Conservation (phyloP, 139 green algal genomes). For the Chloropicon primus region DNA sequence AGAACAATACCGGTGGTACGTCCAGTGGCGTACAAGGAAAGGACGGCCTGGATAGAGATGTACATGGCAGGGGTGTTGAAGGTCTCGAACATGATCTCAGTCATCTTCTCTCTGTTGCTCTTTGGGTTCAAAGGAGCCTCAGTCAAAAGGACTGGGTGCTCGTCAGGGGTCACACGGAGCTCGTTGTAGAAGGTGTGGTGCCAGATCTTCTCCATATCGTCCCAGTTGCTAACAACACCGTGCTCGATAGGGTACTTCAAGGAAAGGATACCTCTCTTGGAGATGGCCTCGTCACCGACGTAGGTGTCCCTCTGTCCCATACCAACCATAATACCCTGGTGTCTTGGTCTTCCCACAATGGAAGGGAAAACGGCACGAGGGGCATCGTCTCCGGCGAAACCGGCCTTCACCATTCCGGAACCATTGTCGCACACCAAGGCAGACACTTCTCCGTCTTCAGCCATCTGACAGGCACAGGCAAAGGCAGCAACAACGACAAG, state of each 20-base stretch:
- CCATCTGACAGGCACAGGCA: no score
- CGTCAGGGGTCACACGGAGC: slow-evolving; percentile 94
- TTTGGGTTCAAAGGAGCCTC: slow-evolving; percentile 97
- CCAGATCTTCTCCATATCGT: slow-evolving; percentile 99
- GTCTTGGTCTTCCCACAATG: slow-evolving; percentile 88
- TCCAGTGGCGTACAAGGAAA: slow-evolving; percentile 93
- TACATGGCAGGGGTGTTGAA: slow-evolving; percentile 97
- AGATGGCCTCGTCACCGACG: slow-evolving; percentile 94
- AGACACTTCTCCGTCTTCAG: slow-evolving; percentile 76
- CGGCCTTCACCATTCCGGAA: slow-evolving; percentile 30
- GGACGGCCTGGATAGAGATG: slow-evolving; percentile 90
- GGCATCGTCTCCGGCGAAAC: slow-evolving; percentile 71
- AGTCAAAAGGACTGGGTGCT: slow-evolving; percentile 98
- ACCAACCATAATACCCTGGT: slow-evolving; percentile 88
- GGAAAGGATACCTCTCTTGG: slow-evolving; percentile 91
- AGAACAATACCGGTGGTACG: slow-evolving; percentile 97
- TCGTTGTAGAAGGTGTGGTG: slow-evolving; percentile 99
- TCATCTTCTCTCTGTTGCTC: slow-evolving; percentile 67
- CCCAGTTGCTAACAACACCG: slow-evolving; percentile 96
- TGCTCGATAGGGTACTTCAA: slow-evolving; percentile 97
- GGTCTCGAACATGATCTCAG: slow-evolving; percentile 98
- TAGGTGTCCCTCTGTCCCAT: slow-evolving; percentile 94
- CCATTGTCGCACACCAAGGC: slow-evolving; percentile 98
- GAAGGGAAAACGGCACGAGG: slow-evolving; percentile 88
- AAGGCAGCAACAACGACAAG: no score